Evolutionary conservation across 495 filamentous ascomycete genomes (phyloP).

Genomic region (Aspergillus saccharolyticus): DNA sequence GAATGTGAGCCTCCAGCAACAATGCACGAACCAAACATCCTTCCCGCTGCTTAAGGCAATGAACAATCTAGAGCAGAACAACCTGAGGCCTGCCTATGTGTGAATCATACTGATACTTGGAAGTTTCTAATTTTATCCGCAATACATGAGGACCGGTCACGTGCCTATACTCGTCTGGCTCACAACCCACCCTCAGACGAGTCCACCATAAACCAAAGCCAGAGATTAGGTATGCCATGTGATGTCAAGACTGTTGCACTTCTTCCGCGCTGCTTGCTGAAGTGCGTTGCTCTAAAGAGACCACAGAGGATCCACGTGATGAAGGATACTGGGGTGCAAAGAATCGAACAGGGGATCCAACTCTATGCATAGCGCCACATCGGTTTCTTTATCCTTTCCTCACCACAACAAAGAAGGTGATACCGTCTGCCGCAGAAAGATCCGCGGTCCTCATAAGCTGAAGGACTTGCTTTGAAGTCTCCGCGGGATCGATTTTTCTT

Average conservation of each 20-base stretch:
- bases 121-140: not conserved
- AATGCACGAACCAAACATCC: conserved; percentile 24
- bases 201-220: not conserved
- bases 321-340: not conserved
- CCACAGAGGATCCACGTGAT: too few relatives aligned
- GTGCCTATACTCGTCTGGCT: not conserved
- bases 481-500: not conserved
- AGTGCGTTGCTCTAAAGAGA: not conserved
- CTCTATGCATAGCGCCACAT: not conserved
- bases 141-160: not conserved
- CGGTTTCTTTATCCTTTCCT: not conserved
- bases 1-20: conserved; percentile 34
- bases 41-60: conserved; percentile 4
- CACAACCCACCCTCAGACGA: not conserved
- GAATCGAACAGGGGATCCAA: not conserved
- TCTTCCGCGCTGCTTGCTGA: not conserved
- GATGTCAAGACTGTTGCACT: not conserved
- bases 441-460: not conserved
- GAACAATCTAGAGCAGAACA: conserved; percentile 2
- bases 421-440: not conserved
- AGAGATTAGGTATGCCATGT: too few relatives aligned
- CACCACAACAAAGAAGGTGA: not conserved
- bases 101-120: not conserved
- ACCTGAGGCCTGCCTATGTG: conserved; percentile 1
- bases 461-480: not conserved